phyloP scores from a whole-genome alignment of 2,329 filamentous ascomycete species.

The Chaetomiaceae sp. region DNA sequence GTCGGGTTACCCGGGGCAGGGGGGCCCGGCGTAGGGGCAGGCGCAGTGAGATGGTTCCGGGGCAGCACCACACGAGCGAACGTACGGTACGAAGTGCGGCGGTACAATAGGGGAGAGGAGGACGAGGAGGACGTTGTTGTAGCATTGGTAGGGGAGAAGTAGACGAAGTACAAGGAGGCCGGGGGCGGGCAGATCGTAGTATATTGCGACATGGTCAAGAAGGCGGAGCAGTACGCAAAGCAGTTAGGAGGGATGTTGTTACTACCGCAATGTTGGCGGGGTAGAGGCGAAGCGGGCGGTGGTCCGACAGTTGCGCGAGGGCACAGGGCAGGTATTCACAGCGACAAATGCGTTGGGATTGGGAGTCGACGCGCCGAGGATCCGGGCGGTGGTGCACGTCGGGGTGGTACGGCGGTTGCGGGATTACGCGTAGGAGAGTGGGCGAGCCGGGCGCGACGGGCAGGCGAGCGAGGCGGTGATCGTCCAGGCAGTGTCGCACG shows the following conservation, averaged over 20 bases:
- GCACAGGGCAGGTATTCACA: background rate
- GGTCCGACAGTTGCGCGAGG: background rate
- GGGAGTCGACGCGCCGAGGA: background rate
- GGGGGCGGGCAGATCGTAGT: background rate
- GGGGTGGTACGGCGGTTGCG: slow-evolving; percentile 1
- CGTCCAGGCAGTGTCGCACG: background rate
- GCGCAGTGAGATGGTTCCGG: slow-evolving; percentile 2
- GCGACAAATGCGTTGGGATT: slow-evolving; percentile 1
- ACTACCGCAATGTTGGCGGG: background rate
- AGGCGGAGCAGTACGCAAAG: background rate
- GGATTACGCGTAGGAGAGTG: slow-evolving; percentile 6
- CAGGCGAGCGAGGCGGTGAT: slow-evolving; percentile 3
- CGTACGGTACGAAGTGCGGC: background rate
- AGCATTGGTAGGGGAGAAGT: background rate
- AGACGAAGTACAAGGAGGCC: background rate
- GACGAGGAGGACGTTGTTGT: background rate
- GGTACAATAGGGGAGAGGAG: background rate
- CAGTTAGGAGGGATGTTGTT: background rate
- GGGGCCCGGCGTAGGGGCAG: too few relatives aligned
- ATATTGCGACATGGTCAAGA: background rate
- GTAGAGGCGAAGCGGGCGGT: background rate
- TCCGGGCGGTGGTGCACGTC: slow-evolving; percentile 1
- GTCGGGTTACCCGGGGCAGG: background rate
- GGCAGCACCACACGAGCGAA: background rate
- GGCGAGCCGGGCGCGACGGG: slow-evolving; percentile 6